Conservation (phyloP, 768 basidiomycete genomes). For the Solioccasus polychromus region DNA sequence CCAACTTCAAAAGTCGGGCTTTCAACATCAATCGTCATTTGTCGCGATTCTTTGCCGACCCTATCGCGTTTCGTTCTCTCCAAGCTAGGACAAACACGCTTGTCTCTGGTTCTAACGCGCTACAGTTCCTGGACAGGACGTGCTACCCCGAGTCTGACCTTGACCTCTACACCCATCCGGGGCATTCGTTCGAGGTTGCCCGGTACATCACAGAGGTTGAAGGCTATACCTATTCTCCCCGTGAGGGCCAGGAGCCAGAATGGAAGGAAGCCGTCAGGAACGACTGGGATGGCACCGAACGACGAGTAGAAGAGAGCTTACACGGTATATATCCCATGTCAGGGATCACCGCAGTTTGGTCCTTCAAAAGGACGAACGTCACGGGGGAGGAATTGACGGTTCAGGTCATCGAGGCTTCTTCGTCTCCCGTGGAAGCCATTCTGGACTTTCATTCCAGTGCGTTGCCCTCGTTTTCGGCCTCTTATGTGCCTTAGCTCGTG, state of each 20-base stretch:
- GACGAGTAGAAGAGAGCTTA: background rate
- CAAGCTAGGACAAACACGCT: slow-evolving; percentile 43
- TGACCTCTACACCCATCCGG: slow-evolving; percentile 45
- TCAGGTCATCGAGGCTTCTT: slow-evolving; percentile 36
- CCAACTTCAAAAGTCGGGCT: slow-evolving; percentile 23
- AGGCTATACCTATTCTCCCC: slow-evolving; percentile 32
- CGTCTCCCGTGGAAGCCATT: slow-evolving; percentile 32
- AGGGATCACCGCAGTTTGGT: slow-evolving; percentile 15
- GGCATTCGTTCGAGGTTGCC: slow-evolving; percentile 30
- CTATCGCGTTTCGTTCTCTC: slow-evolving; percentile 39
- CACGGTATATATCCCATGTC: background rate
- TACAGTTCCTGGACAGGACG: slow-evolving; percentile 50
- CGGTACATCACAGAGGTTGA: slow-evolving; percentile 31
- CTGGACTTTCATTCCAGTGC: slow-evolving; percentile 47
- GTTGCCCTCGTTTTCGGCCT: slow-evolving; percentile 8
- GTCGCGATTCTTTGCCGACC: slow-evolving; percentile 34
- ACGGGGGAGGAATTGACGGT: no score
- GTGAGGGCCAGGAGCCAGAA: slow-evolving; percentile 13
- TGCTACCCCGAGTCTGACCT: slow-evolving; percentile 48
- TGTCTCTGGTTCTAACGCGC: slow-evolving; percentile 52
- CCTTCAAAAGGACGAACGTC: no score
- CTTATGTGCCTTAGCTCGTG: slow-evolving; percentile 12
- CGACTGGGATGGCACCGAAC: slow-evolving; percentile 17
- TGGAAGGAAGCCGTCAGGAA: slow-evolving; percentile 11
- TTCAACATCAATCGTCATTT: slow-evolving; percentile 38